Conservation (phyloP, 1,284 basidiomycete species). For the Ganoderma lingzhi region DNA sequence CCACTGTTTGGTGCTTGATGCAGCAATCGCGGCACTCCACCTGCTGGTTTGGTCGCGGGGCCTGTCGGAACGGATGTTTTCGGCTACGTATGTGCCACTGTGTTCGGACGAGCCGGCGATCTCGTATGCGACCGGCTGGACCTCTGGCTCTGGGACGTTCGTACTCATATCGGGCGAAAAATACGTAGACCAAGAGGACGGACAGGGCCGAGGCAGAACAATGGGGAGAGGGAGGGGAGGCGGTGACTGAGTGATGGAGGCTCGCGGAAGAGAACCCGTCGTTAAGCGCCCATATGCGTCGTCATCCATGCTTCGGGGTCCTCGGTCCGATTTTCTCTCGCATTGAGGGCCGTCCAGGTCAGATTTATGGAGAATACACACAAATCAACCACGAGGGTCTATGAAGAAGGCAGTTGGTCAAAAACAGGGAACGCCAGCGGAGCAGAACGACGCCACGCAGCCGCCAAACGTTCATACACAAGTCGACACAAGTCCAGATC, state of each 20-base stretch:
- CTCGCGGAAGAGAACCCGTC: slow-evolving; percentile 14
- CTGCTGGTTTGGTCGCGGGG: slow-evolving; percentile 71
- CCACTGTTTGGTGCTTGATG: slow-evolving; percentile 68
- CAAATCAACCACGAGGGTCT: not conserved
- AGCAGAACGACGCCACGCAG: not conserved
- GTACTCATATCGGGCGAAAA: slow-evolving; percentile 16
- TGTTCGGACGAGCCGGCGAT: slow-evolving; percentile 72
- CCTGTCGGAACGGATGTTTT: slow-evolving; percentile 72
- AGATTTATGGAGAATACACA: not conserved
- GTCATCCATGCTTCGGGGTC: slow-evolving; percentile 12
- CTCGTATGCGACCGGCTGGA: slow-evolving; percentile 48
- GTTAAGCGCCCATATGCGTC: slow-evolving; percentile 21
- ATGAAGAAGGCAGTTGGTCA: too few species aligned
- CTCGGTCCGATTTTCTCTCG: not conserved
- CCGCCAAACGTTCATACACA: not conserved
- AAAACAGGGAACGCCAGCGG: not conserved
- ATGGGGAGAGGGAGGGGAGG: not conserved
- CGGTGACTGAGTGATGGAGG: slow-evolving; percentile 14
- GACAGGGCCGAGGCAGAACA: not conserved
- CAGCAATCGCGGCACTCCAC: slow-evolving; percentile 74
- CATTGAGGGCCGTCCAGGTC: not conserved
- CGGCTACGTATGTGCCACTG: slow-evolving; percentile 71
- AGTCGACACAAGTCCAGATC: not conserved
- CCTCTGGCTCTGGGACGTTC: slow-evolving; percentile 15
- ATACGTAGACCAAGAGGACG: not conserved